These are phyloP conservation scores for Sugiyamaella xylanicola DNA, from an alignment of 1,139 yeast genomes.

Conservation along the genomic window DNA sequence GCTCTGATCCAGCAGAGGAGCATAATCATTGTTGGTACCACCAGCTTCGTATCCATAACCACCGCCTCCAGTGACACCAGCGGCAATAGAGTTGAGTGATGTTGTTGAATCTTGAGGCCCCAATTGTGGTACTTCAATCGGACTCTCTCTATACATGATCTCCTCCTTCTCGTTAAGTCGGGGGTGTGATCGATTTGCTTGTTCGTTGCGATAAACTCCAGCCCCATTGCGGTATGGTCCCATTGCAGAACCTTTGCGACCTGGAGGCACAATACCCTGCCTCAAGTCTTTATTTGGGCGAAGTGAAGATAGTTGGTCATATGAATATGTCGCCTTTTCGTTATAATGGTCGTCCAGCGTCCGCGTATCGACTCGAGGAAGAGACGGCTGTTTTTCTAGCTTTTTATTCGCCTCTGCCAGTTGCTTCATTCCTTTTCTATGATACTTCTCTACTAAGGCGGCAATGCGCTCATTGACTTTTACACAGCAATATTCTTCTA, in stretches of 20 bases:
- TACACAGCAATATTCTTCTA: conserved; percentile 62
- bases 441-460: conserved; percentile 52
- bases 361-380: conserved; percentile 25
- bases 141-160: neutral
- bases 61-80: neutral
- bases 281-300: neutral
- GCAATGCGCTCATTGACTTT: conserved; percentile 60
- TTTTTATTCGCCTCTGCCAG: conserved; percentile 35
- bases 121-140: neutral
- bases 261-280: neutral
- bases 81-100: conserved; percentile 2
- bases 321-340: conserved; percentile 8
- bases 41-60: conserved; percentile 4
- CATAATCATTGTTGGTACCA: neutral
- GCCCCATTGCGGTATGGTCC: neutral
- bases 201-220: neutral
- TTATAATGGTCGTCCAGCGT: conserved; percentile 14
- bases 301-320: conserved; percentile 11
- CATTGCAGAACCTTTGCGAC: neutral
- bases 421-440: conserved; percentile 39
- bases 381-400: conserved; percentile 28
- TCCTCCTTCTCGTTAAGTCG: neutral
- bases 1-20: conserved; percentile 15
- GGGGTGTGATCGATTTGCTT: neutral
- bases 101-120: conserved; percentile 3